Evolutionary conservation across 148 eudicot genomes (phyloP), one percentile per base, ranked within the genome.

Genomic region (Limonium bicolor): DNA sequence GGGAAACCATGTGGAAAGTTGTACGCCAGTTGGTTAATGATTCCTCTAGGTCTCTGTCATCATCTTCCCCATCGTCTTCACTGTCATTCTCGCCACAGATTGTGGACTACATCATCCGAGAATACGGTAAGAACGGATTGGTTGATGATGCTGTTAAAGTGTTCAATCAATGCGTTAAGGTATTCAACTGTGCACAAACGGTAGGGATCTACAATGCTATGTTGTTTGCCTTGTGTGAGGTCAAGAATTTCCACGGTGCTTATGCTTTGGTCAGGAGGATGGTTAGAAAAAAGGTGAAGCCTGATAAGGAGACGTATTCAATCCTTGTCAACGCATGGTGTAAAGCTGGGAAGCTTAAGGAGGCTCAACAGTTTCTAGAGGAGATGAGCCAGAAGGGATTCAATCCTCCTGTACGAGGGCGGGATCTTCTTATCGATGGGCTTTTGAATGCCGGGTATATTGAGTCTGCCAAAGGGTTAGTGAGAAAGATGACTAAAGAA

Each of bases 1-100:
- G 97, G 97, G 84, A 88, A 20, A 77, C 97, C 9, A 88, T 88
- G 97, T 88, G 97, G 97, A 88, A 80, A 54, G 93, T 77, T 5
- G 77, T 73, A 6, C 48, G 60, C 12, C 78, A 70, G 48, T 65
- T 86, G 68, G 60, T 66, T 32, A 61, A 45, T 20, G 61, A 46
- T 38, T 62, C 52, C 30, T n/a, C n/a, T n/a, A n/a, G n/a, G n/a
- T n/a, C n/a, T n/a, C n/a, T n/a, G n/a, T n/a, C n/a, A n/a, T 65
- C 25, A 46, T 70, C 6, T 42, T 74, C 41, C 65, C 74, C 37
- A 41, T 71, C 8, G 46, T 62, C 7, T 51, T 65, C 45, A 50
- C 57, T 21, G 63, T 64, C 2, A 63, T 51, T 64, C 12, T 51
- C 58, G 8, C 41, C 62, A 3, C 54, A 57, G 51, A 47, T 65